phyloP scores from a whole-genome alignment of 176 grass and related monocot species.

The Musa schizocarpa region DNA sequence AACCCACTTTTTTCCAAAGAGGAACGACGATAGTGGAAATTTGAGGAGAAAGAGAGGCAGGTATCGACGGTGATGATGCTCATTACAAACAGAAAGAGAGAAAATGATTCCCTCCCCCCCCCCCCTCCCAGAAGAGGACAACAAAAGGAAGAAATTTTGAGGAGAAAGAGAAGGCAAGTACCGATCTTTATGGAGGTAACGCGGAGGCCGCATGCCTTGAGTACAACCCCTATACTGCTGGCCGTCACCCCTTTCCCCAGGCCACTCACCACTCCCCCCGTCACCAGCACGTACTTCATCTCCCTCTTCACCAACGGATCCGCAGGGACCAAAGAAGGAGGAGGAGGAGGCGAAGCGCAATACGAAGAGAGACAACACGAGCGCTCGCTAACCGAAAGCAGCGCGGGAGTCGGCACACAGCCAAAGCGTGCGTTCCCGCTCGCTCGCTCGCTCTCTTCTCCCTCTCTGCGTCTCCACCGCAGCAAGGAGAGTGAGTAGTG shows the following conservation, averaged over 20 bases:
- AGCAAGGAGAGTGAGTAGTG: no score
- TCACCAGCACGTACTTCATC: constrained; percentile 26
- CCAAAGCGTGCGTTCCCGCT: no score
- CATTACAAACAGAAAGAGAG: neutral
- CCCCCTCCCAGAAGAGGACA: neutral
- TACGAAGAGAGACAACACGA: neutral
- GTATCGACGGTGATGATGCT: neutral
- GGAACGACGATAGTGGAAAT: neutral
- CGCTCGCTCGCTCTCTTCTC: no score
- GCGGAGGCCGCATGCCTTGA: constrained; percentile 20
- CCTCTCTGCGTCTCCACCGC: no score
- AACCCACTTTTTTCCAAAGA: neutral
- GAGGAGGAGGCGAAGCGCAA: neutral
- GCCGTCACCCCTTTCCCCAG: constrained; percentile 23
- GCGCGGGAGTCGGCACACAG: no score
- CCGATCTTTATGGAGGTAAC: constrained; percentile 23
- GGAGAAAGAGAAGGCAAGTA: neutral
- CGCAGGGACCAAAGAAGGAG: neutral
- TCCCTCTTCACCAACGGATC: neutral
- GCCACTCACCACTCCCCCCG: constrained; percentile 22
- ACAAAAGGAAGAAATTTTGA: neutral
- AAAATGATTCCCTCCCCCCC: neutral
- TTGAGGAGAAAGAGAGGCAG: neutral
- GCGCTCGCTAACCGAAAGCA: no score
- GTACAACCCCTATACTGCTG: constrained; percentile 19